phyloP scores from a whole-genome alignment of 2,329 filamentous ascomycete species.

The Tolypocladium capitatum region DNA sequence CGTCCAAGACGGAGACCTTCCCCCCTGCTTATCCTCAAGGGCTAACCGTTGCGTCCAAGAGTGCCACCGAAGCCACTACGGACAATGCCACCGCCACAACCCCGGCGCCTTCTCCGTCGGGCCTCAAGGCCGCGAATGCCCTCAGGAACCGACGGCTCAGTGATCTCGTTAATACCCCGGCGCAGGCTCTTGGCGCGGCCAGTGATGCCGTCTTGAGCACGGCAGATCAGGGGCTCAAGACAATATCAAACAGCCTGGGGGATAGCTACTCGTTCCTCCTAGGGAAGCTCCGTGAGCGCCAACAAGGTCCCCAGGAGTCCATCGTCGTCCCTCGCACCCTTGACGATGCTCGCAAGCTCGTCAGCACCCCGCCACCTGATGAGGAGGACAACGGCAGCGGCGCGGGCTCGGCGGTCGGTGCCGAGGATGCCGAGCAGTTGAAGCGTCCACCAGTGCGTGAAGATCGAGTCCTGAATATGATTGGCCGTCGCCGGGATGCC shows the following conservation, averaged over 20 bases:
- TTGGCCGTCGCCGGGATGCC: conserved; percentile 62
- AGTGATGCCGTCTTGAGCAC: conserved; percentile 77
- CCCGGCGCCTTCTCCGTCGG: conserved; percentile 22
- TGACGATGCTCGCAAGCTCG: conserved; percentile 81
- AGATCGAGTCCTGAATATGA: conserved; percentile 56
- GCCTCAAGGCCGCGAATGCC: conserved; percentile 32
- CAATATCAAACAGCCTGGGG: conserved; percentile 77
- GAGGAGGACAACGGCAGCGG: conserved; percentile 52
- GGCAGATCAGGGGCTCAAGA: conserved; percentile 85
- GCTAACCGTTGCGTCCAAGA: conserved; percentile 20
- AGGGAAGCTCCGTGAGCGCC: conserved; percentile 68
- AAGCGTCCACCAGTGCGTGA: conserved; percentile 28
- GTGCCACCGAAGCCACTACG: conserved; percentile 18
- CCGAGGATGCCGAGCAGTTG: conserved; percentile 19
- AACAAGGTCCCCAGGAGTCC: conserved; percentile 28
- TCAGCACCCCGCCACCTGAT: conserved; percentile 56
- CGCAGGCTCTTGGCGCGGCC: conserved; percentile 67
- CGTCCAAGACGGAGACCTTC: conserved; percentile 39
- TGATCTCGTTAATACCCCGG: conserved; percentile 73
- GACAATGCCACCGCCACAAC: conserved; percentile 21
- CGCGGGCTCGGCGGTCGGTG: conserved; percentile 36
- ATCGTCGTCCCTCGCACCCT: conserved; percentile 72
- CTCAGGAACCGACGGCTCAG: conserved; percentile 65
- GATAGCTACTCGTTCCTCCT: conserved; percentile 91
- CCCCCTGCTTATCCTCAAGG: conserved; percentile 41